Evolutionary conservation across 2,329 filamentous ascomycete species (phyloP).

Genomic region (Clonostachys chloroleuca): DNA sequence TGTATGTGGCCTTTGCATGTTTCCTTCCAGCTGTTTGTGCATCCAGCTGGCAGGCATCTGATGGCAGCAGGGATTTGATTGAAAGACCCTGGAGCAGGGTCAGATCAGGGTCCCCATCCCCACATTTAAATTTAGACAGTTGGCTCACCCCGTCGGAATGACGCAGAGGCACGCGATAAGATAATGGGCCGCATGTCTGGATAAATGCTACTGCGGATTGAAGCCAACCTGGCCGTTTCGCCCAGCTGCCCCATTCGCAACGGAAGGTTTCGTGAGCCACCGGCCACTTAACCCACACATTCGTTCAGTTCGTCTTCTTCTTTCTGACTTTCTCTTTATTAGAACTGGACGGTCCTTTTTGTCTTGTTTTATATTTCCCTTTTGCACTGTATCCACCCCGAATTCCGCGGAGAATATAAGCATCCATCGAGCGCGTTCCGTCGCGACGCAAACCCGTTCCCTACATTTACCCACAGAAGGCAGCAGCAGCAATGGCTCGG

Average conservation of each 20-base stretch:
- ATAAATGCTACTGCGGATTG: background rate
- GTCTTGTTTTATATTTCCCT: background rate
- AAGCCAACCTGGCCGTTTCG: slow-evolving; percentile 7
- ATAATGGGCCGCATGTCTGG: no score
- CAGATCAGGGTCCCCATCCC: no score
- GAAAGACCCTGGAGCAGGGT: no score
- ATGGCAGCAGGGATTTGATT: no score
- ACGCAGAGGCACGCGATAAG: no score
- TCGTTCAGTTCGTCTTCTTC: slow-evolving; percentile 12
- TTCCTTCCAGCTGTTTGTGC: no score
- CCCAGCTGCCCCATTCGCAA: background rate
- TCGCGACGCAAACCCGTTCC: background rate
- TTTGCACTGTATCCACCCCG: background rate
- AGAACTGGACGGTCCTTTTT: slow-evolving; percentile 7
- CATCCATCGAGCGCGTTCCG: background rate
- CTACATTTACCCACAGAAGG: background rate
- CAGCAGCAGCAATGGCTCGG: slow-evolving; percentile 54
- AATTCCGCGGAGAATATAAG: background rate
- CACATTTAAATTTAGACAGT: no score
- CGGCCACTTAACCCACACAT: background rate
- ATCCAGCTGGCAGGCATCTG: no score
- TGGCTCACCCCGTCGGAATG: no score
- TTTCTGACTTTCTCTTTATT: slow-evolving; percentile 7
- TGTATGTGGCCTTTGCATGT: no score
- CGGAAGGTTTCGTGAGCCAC: background rate